These are phyloP conservation scores for Suhomyces pyralidae DNA, from an alignment of 805 yeast genomes.

Conservation along the genomic window DNA sequence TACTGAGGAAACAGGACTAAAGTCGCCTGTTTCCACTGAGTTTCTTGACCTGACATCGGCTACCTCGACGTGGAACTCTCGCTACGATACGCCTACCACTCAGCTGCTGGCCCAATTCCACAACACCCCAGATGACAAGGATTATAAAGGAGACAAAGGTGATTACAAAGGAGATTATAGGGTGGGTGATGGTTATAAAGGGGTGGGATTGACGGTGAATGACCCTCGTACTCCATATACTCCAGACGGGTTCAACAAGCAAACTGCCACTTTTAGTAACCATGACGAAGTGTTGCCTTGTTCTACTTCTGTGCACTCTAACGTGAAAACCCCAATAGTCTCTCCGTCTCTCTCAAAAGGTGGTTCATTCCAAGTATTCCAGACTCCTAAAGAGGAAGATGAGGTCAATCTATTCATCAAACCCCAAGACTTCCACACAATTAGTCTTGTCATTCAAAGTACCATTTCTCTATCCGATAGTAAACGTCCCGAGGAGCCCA, in stretches of 20 bases:
- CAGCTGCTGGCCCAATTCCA: conserved; percentile 6
- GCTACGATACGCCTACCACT: conserved; percentile 7
- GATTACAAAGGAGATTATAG: too few relatives aligned
- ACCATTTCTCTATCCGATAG: conserved; percentile 39
- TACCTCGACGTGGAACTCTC: conserved; percentile 1
- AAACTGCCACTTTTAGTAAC: background rate
- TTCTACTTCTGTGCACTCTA: background rate
- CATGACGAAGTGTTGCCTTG: background rate
- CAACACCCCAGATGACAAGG: background rate
- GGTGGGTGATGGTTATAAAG: background rate
- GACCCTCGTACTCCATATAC: conserved; percentile 12
- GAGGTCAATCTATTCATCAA: conserved; percentile 53
- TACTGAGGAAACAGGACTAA: background rate
- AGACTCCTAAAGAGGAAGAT: conserved; percentile 26
- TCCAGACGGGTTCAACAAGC: conserved; percentile 20
- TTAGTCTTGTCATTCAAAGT: conserved; percentile 47
- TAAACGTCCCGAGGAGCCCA: conserved; percentile 54
- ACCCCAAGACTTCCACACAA: conserved; percentile 55
- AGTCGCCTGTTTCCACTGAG: conserved; percentile 4
- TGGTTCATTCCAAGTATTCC: conserved; percentile 15
- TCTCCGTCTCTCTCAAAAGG: conserved; percentile 11
- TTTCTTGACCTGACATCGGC: conserved; percentile 2
- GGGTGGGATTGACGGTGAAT: background rate
- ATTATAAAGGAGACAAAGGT: background rate
- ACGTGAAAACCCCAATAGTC: conserved; percentile 4